These are phyloP conservation scores for Suhomyces sp. DNA, from an alignment of 805 yeast species.

Conservation along the genomic window DNA sequence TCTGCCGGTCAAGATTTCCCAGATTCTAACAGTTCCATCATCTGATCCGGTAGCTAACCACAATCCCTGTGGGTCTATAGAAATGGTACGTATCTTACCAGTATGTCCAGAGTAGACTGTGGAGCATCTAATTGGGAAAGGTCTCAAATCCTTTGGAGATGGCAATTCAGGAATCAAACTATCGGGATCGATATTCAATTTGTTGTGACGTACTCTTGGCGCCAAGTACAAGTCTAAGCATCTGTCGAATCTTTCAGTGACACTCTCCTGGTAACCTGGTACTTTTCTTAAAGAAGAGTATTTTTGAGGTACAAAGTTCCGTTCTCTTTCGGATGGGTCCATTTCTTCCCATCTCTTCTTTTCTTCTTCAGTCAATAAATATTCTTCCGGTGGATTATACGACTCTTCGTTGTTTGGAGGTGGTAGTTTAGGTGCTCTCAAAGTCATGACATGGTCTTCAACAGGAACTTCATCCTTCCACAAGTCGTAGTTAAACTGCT, in stretches of 20 bases:
- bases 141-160: conserved; percentile 92
- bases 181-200: conserved; percentile 92
- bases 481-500: conserved; percentile 63
- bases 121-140: conserved; percentile 91
- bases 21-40: conserved; percentile 91
- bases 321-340: conserved; percentile 76
- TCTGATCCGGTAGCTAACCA: conserved; percentile 98
- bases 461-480: conserved; percentile 67
- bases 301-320: conserved; percentile 78
- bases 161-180: conserved; percentile 94
- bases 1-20: conserved; percentile 96
- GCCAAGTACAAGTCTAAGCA: conserved; percentile 92
- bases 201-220: conserved; percentile 90
- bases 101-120: conserved; percentile 81
- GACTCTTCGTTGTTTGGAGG: conserved; percentile 97
- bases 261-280: conserved; percentile 83
- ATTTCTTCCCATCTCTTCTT: conserved; percentile 61
- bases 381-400: conserved; percentile 97
- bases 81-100: conserved; percentile 76
- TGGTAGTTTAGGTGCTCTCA: conserved; percentile 91
- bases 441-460: conserved; percentile 80
- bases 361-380: conserved; percentile 78
- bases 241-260: conserved; percentile 91
- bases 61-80: conserved; percentile 84
- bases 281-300: conserved; percentile 81